Conservation (phyloP, 2,329 filamentous ascomycete species). For the Aspergillus vadensis region DNA sequence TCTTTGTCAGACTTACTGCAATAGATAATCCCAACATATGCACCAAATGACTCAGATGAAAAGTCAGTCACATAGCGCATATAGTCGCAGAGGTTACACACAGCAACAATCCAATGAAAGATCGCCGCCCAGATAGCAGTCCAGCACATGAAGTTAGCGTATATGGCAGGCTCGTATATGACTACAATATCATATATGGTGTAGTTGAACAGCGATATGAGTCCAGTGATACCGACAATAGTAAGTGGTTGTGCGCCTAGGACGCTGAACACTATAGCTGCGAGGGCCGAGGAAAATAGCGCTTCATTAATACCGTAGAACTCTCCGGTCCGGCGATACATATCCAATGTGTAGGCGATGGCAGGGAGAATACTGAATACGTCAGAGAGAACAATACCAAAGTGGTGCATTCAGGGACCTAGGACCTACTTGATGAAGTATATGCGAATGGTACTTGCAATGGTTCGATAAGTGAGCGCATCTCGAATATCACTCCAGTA, state of each 20-base stretch:
- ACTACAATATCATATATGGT: conserved; percentile 61
- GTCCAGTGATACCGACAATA: conserved; percentile 59
- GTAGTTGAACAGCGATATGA: conserved; percentile 60
- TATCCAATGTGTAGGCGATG: conserved; percentile 61
- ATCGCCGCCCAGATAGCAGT: conserved; percentile 60
- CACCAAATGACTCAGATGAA: conserved; percentile 55
- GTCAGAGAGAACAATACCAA: too few relatives aligned
- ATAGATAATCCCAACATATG: conserved; percentile 61
- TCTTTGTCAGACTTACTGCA: conserved; percentile 41
- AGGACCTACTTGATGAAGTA: conserved; percentile 54
- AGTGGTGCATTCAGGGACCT: background rate
- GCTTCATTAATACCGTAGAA: conserved; percentile 62
- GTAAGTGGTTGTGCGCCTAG: conserved; percentile 57
- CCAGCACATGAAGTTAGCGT: conserved; percentile 59
- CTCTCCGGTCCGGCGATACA: conserved; percentile 56
- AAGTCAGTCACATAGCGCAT: conserved; percentile 63
- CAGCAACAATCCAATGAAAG: conserved; percentile 58
- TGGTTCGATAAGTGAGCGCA: conserved; percentile 56
- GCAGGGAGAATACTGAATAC: conserved; percentile 55
- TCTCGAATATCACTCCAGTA: conserved; percentile 60
- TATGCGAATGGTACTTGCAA: conserved; percentile 59
- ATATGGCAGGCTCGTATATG: conserved; percentile 52
- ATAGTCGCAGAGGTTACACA: conserved; percentile 58
- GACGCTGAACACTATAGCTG: conserved; percentile 57
- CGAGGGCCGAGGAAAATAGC: conserved; percentile 57